Evolutionary conservation across 1,139 yeast genomes (phyloP), one percentile per base, ranked within the genome.

Genomic region (Magnusiomyces clavatus): DNA sequence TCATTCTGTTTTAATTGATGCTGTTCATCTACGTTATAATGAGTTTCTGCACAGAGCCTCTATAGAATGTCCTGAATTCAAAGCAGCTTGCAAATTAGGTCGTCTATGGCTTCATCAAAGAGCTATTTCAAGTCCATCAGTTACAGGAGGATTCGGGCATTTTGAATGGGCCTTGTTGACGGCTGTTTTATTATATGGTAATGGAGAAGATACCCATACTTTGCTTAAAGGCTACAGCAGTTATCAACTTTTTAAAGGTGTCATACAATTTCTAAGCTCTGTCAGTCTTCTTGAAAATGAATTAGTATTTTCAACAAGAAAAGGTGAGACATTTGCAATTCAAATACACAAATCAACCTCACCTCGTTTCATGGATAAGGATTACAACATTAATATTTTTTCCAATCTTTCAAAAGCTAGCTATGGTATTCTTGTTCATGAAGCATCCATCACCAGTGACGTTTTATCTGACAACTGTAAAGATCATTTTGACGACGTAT

Each of bases 191-290:
- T 72, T 92, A 43, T 96, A 97, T 60, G 96, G 96, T 60, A 94
- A 95, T 50, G 67, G 73, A 11, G 77, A 76, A 58, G 90, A 94
- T 19, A 83, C 83, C 61, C 83, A 82, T 61, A 82, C 88, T 36
- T 73, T 92, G 54, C 69, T 89, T 46, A 83, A 83, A 60, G 98
- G 97, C 1, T 90, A 86, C 66, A 87, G 96, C 3, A 84, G 95
- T 34, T 92, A 89, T 65, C 98, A 92, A 69, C 71, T 92, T 53
- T 92, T 92, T 72, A 89, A 87, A 66, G 96, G 95, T 63, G 81
- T 88, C 1, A 75, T 92, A 50, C 82, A 82, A 61, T 90, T 84
- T 61, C 66, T 92, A 56, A 94, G 97, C 1, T 78, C 87, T 2
- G 81, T 82, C 73, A 92, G 86, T 63, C 69, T 90, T 51, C 69